Percentiles rank a stretch among this genome's conserved stretches.
phyloP scores from a whole-genome alignment of 768 basidiomycete species.

The Tephrocybe rancida region DNA sequence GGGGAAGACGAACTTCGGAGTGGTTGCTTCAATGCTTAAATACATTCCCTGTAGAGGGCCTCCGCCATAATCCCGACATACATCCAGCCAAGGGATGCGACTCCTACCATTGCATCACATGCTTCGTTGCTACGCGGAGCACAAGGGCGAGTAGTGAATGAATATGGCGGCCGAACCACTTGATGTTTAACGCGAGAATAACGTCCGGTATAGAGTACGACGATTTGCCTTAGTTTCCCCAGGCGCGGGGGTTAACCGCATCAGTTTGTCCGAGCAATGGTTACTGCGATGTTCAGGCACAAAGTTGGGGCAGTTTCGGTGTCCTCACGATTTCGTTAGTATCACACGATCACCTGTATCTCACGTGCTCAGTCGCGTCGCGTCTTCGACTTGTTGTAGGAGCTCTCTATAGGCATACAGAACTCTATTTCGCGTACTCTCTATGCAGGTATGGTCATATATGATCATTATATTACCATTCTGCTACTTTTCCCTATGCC shows the following conservation, averaged over 20 bases:
- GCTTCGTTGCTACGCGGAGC: slow-evolving; percentile 3
- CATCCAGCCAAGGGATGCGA: slow-evolving; percentile 18
- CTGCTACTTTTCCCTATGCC: too few species aligned
- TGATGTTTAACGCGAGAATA: neutral
- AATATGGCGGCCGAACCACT: neutral
- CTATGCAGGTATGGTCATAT: too few species aligned
- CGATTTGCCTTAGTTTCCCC: slow-evolving; percentile 20
- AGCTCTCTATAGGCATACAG: too few species aligned
- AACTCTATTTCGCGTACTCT: too few species aligned
- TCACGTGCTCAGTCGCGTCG: too few species aligned
- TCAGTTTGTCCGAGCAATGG: slow-evolving; percentile 15
- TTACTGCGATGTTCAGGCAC: neutral
- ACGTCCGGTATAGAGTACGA: slow-evolving; percentile 7
- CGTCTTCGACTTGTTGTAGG: too few species aligned
- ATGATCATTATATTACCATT: too few species aligned
- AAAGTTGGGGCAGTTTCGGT: too few species aligned
- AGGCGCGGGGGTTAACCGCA: neutral
- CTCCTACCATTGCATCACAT: slow-evolving; percentile 17
- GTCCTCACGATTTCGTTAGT: too few species aligned
- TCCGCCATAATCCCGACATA: slow-evolving; percentile 34
- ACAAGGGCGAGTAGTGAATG: neutral
- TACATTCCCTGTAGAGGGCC: slow-evolving; percentile 8
- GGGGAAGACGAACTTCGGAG: neutral
- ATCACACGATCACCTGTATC: too few species aligned
- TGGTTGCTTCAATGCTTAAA: slow-evolving; percentile 12